Evolutionary conservation across 441 rosid species (phyloP), one percentile per base, ranked within the genome.

Genomic region (Populus trichocarpa): DNA sequence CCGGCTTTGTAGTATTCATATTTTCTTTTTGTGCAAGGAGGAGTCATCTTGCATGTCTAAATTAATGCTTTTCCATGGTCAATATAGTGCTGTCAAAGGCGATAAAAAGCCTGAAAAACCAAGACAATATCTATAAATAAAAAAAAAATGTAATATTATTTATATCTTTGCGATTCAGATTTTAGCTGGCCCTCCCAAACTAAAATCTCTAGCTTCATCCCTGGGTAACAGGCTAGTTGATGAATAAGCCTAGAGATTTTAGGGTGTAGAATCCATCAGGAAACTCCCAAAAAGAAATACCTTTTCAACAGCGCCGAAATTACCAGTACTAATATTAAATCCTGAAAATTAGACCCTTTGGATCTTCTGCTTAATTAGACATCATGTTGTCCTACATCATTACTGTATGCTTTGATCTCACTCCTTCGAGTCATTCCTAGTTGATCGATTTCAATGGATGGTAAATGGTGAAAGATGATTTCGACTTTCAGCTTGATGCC

Each of bases 11-110:
- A 22, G 12, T 14, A 8, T 11, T 0, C 20, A 30, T 36, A 70
- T 20, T 18, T 73, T 2, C 75, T 73, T 73, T 53, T 26, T 57
- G 42, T 53, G 35, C 13, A 72, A 72, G 66, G 67, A 71, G 12
- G 30, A 4, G 74, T 10, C 22, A 61, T 22, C 66, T 22, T 22
- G 28, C 9, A 61, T 22, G 25, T 59, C 2, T n/a, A n/a, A 20
- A 20, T n/a, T n/a, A 59, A 59, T 8, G 65, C 0, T 59, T 59
- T n/a, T 18, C 25, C 65, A 3, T n/a, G 28, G 66, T 61, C 66
- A 22, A 61, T 3, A 22, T 10, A 22, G 46, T 40, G 46, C 3
- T 11, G 14, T 40, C 14, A 40, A 12, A 40, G 46, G 36, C 8
- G 36, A 33, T 33, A 33, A 6, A 33, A 33, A 33, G 36, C 36